A percentile compares a stretch with the other conserved stretches of the same genome.
phyloP scores from a whole-genome alignment of 495 filamentous ascomycete genomes.

The Xylaria telfairii region DNA sequence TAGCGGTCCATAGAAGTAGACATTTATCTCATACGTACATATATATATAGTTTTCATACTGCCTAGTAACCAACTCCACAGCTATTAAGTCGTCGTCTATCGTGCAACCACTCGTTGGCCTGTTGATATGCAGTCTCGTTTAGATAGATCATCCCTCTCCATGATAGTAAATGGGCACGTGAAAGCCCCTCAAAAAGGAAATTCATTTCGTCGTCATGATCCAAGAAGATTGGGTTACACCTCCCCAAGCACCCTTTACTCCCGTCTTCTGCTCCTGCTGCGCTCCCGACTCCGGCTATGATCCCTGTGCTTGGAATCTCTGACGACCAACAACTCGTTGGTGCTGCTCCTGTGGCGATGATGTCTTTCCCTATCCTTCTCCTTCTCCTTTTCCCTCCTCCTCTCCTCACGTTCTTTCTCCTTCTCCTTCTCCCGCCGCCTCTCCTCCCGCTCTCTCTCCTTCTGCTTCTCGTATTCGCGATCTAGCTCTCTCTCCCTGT shows the following conservation, averaged over 20 bases:
- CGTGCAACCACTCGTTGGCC: neutral
- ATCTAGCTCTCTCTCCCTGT: constrained; percentile 30
- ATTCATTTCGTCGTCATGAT: neutral
- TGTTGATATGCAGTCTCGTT: neutral
- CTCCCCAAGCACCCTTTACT: constrained; percentile 19
- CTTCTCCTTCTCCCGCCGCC: constrained; percentile 26
- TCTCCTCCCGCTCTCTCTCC: constrained; percentile 28
- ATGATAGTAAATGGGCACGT: neutral
- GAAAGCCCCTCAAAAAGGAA: neutral
- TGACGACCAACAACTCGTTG: constrained; percentile 35
- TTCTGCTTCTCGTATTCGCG: constrained; percentile 15
- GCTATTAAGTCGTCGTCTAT: neutral
- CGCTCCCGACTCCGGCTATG: constrained; percentile 48
- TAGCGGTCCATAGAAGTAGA: neutral
- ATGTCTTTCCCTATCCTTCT: constrained; percentile 29
- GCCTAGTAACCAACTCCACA: neutral
- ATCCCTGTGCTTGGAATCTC: constrained; percentile 38
- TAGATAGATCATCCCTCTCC: too few relatives aligned
- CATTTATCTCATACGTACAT: neutral
- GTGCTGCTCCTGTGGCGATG: constrained; percentile 21
- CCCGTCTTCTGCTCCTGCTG: constrained; percentile 33
- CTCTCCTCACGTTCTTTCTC: constrained; percentile 26
- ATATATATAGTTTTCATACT: neutral
- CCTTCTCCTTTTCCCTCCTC: constrained; percentile 21
- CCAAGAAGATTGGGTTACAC: neutral